Percentiles rank a stretch among this genome's conserved stretches.
These are phyloP conservation scores for Solanum phureja DNA, from an alignment of 257 asterid species.

Conservation along the genomic window DNA sequence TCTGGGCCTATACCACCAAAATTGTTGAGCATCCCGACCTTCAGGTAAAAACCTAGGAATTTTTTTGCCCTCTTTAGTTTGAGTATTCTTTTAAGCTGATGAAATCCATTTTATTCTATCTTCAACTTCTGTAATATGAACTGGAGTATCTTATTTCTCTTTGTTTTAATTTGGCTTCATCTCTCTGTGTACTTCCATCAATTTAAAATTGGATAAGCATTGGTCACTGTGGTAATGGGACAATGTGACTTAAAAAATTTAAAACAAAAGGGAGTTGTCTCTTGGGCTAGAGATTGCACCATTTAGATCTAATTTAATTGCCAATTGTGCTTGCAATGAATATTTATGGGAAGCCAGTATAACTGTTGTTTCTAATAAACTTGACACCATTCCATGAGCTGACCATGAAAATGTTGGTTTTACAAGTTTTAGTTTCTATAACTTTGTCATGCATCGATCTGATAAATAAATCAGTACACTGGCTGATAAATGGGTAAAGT, in stretches of 20 bases:
- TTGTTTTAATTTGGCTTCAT: neutral
- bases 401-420: neutral
- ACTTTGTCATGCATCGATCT: neutral
- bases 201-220: neutral
- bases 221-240: neutral
- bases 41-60: slow-evolving; percentile 45
- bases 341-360: neutral
- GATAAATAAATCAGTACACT: neutral
- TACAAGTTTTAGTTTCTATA: neutral
- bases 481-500: neutral
- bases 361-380: neutral
- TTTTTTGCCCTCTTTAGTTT: neutral
- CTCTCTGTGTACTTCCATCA: neutral
- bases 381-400: neutral
- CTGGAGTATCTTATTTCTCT: neutral
- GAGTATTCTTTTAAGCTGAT: neutral
- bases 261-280: neutral
- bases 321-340: neutral
- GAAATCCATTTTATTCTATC: neutral
- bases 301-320: neutral
- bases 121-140: neutral
- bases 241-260: neutral
- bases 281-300: neutral
- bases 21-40: slow-evolving; percentile 53
- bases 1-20: slow-evolving; percentile 83